Percentiles rank a stretch among this genome's conserved stretches.
Evolutionary conservation across 2,329 filamentous ascomycete genomes (phyloP).

Genomic region (Truncatella angustata): DNA sequence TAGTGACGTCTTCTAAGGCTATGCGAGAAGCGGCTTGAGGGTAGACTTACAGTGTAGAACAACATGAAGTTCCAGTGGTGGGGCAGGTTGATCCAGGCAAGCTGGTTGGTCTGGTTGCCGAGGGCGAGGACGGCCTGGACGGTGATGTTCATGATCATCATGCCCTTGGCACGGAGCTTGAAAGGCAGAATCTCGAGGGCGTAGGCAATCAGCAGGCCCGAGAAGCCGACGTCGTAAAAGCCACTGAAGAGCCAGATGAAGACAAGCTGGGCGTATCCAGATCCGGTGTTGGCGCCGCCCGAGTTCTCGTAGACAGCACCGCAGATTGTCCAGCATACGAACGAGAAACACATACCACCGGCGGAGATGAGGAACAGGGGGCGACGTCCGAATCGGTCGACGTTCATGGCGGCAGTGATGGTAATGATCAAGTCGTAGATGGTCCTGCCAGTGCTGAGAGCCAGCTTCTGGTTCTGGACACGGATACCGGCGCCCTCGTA

Average conservation of each 20-base stretch:
- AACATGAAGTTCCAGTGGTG: constrained; percentile 65
- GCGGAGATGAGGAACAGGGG: constrained; percentile 46
- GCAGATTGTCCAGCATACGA: constrained; percentile 49
- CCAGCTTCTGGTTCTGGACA: constrained; percentile 54
- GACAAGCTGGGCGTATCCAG: constrained; percentile 53
- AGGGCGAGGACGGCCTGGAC: constrained; percentile 61
- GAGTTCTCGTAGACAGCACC: constrained; percentile 53
- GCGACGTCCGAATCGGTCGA: constrained; percentile 51
- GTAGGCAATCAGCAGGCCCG: constrained; percentile 56
- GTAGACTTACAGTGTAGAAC: constrained; percentile 54
- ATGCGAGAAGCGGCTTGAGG: constrained; percentile 9
- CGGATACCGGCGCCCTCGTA: constrained; percentile 61
- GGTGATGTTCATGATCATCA: constrained; percentile 64
- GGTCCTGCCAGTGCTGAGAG: constrained; percentile 55
- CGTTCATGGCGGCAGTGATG: constrained; percentile 48
- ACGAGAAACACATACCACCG: constrained; percentile 46
- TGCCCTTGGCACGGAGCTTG: constrained; percentile 55
- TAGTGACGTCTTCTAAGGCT: not conserved
- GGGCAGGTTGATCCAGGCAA: constrained; percentile 59
- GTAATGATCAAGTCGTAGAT: constrained; percentile 58
- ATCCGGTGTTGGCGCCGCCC: constrained; percentile 37
- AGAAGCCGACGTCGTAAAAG: constrained; percentile 60
- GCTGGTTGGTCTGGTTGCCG: constrained; percentile 61
- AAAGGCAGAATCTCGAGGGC: constrained; percentile 59
- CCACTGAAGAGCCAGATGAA: constrained; percentile 60